phyloP scores from a whole-genome alignment of 2,329 filamentous ascomycete genomes.

The Trichoderma sp. region DNA sequence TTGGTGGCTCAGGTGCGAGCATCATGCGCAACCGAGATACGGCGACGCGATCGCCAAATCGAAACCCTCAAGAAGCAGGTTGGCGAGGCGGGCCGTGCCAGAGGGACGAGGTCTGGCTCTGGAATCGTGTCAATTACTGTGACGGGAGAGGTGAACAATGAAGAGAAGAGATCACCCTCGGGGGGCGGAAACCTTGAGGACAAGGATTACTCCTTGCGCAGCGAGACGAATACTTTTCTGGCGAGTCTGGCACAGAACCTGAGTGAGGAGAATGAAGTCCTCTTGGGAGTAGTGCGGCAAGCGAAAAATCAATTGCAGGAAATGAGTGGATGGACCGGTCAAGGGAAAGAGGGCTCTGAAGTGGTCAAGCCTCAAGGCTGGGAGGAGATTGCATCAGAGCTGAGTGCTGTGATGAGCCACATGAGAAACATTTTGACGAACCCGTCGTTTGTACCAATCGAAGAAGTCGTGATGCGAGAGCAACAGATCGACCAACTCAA shows the following conservation, averaged over 20 bases:
- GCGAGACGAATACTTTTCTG: slow-evolving; percentile 88
- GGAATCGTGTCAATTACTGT: slow-evolving; percentile 57
- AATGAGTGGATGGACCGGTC: slow-evolving; percentile 57
- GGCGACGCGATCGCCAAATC: slow-evolving; percentile 85
- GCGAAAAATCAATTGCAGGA: slow-evolving; percentile 70
- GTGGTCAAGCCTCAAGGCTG: slow-evolving; percentile 40
- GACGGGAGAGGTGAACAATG: slow-evolving; percentile 51
- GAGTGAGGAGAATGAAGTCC: slow-evolving; percentile 86
- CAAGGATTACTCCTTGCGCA: slow-evolving; percentile 66
- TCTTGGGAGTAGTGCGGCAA: slow-evolving; percentile 68
- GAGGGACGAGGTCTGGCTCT: slow-evolving; percentile 53
- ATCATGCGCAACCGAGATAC: slow-evolving; percentile 85
- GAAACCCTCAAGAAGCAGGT: slow-evolving; percentile 86
- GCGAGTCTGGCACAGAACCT: slow-evolving; percentile 78
- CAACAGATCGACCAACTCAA: slow-evolving; percentile 83
- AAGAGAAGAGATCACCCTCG: slow-evolving; percentile 38
- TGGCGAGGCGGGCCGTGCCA: slow-evolving; percentile 63
- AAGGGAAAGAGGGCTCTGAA: slow-evolving; percentile 32
- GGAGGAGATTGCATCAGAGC: slow-evolving; percentile 69
- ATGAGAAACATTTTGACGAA: slow-evolving; percentile 84
- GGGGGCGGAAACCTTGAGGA: slow-evolving; percentile 26
- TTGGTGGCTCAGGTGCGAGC: slow-evolving; percentile 79
- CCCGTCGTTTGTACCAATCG: slow-evolving; percentile 91
- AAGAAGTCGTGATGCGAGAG: slow-evolving; percentile 90
- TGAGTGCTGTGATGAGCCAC: slow-evolving; percentile 76